Evolutionary conservation across 768 basidiomycete species (phyloP).

Genomic region (Amanita polypyramis): DNA sequence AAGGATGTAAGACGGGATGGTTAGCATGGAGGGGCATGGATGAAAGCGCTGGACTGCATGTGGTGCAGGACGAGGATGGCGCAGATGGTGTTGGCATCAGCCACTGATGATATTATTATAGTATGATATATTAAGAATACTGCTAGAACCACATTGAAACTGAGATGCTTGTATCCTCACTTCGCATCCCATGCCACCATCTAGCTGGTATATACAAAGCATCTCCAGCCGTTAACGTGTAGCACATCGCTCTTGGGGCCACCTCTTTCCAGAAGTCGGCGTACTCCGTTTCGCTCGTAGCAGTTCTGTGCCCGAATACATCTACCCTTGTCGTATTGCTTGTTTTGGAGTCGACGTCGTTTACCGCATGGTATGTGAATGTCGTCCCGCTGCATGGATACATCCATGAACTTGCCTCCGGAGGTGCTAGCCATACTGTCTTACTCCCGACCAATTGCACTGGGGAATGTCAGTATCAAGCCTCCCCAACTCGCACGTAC

Average conservation of each 20-base stretch:
- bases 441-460: constrained; percentile 87
- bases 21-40: constrained; percentile 2
- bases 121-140: not conserved
- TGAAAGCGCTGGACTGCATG: not conserved
- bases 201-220: constrained; percentile 82
- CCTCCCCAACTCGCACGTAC: not conserved
- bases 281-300: constrained; percentile 19
- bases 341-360: constrained; percentile 32
- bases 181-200: constrained; percentile 93
- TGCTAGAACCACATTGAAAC: constrained; percentile 83
- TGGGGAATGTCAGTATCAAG: constrained; percentile 17
- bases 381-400: constrained; percentile 29
- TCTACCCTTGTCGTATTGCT: constrained; percentile 79
- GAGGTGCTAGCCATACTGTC: constrained; percentile 87
- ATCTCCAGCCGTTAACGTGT: constrained; percentile 73
- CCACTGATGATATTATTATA: too few species aligned
- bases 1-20: not conserved
- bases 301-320: constrained; percentile 40
- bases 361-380: not conserved
- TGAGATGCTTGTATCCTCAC: constrained; percentile 74
- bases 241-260: constrained; percentile 46
- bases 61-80: too few species aligned
- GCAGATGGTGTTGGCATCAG: too few species aligned
- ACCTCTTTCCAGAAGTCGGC: constrained; percentile 49
- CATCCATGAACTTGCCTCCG: constrained; percentile 45